Evolutionary conservation across 805 yeast species (phyloP), one percentile per base, ranked within the genome.

Genomic region (Yamadazyma nakazawae): DNA sequence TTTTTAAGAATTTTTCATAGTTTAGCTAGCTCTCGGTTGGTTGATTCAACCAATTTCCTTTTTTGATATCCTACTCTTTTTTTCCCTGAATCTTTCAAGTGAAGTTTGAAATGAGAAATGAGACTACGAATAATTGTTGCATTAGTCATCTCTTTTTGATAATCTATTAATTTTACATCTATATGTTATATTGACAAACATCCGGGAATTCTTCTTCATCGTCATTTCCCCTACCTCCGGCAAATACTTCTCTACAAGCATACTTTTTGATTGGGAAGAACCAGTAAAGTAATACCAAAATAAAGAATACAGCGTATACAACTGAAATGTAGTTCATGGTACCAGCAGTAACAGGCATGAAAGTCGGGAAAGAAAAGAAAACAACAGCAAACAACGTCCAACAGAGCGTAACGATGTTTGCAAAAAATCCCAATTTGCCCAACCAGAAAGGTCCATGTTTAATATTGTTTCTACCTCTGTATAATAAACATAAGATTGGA

Each of bases 291-390:
- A 79, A 49, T 30, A 77, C 60, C 56, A 74, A 79, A 0, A 66
- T 11, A 4, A 70, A 56, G 56, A 68, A 75, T 9, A 80, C 80
- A 1, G 55, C 64, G 39, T 60, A 42, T 16, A 80, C 85, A 8
- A 76, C 85, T 28, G 77, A 62, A 13, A 82, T 81, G 54, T 85
- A 85, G 60, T 85, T 85, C 90, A 85, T 85, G 51, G 75, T 73
- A 35, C 78, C 76, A 31, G 72, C 75, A 2, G 73, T 69, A 2
- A 75, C 89, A 2, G 90, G 91, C 76, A 79, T 71, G 10, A 67
- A 67, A 21, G 80, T 65, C 26, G 91, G 90, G 69, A 84, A 79
- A 38, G 81, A 79, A 68, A 78, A 84, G 63, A 84, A 80, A 2
- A 82, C 74, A 5, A 79, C 50, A 6, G 83, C 75, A 56, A 85